phyloP scores from a whole-genome alignment of 306 rosid genomes.

The Quercus agrifolia region DNA sequence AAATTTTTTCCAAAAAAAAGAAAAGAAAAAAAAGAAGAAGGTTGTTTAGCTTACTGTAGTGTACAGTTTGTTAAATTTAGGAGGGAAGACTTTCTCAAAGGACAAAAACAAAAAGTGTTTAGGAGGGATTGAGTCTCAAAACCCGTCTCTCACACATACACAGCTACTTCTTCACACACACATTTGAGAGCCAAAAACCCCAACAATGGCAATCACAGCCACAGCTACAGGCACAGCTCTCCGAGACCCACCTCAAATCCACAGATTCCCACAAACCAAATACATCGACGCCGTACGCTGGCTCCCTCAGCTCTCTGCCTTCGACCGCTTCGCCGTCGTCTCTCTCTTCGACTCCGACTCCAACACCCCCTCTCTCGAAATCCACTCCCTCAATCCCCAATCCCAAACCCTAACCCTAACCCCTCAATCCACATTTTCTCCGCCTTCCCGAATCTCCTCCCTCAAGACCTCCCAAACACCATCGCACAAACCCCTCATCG shows the following conservation, averaged over 20 bases:
- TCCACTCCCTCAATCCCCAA: constrained; percentile 42
- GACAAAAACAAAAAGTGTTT: too few species aligned
- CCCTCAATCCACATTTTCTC: constrained; percentile 37
- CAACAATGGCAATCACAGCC: constrained; percentile 46
- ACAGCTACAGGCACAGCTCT: constrained; percentile 25
- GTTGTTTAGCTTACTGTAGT: too few species aligned
- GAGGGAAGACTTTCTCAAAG: too few species aligned
- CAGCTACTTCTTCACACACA: not conserved
- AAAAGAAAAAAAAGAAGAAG: too few species aligned
- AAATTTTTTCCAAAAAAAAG: too few species aligned
- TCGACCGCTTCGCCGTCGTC: constrained; percentile 59
- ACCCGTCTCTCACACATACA: too few species aligned
- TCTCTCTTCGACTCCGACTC: constrained; percentile 66
- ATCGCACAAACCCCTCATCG: constrained; percentile 47
- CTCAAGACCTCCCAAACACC: constrained; percentile 51
- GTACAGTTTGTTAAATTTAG: too few species aligned
- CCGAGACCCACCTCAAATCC: constrained; percentile 42
- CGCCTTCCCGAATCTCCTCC: constrained; percentile 65
- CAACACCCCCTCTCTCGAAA: constrained; percentile 48
- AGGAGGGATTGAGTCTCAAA: too few species aligned
- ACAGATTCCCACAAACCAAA: constrained; percentile 57
- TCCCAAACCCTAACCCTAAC: constrained; percentile 38
- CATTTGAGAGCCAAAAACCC: not conserved
- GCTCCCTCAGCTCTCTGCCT: constrained; percentile 68
- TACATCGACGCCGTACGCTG: constrained; percentile 82